Base-by-base conservation (phyloP, 2,329 filamentous ascomycete species). In the Pseudogymnoascus sp. region DNA sequence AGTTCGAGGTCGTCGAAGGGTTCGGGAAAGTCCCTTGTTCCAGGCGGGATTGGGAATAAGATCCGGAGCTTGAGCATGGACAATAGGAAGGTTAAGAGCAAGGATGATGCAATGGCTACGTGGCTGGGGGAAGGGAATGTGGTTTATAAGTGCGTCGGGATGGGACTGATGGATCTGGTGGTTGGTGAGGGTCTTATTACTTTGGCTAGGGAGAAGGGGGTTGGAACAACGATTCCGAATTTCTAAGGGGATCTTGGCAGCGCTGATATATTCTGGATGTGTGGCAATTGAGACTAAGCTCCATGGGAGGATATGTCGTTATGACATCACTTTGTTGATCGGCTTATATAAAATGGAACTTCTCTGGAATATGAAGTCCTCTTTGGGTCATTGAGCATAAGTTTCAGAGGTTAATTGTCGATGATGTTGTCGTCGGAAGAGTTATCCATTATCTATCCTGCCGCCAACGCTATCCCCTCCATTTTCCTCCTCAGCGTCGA, bases 81-180 rank as follows among this genome's bases (percentile, higher is more conserved):
- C 16, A 60, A 63, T 26, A 60, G n/a, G 33, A 60, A 60, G 19
- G 59, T 16, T 24, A 63, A 59, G 33, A 16, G 7, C n/a, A 41
- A 41, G n/a, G 62, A 65, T 12, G 64, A 65, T 37, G 50, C 56
- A 12, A 63, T 65, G 62, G 28, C 61, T 24, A 53, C 41, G 6
- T 65, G 64, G 64, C 12, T 65, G 14, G 26, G 64, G 7, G 78
- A 78, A 2, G 86, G 86, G 0, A 89, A 86, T 64, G 85, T 89
- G 19, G 81, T 89, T 6, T 89, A 88, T 71, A 89, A 89, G 77
- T 85, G 83, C 65, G 86, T 89, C 0, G 86, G 86, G 0, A 72
- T 89, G 59, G 86, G 85, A 0, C 71, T 88, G 60, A 88, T 89
- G 85, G 86, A 89, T 68, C 72, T 89, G 22, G 81, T 84, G 1